These are phyloP conservation scores for Saccharomycopsis capsularis DNA, from an alignment of 805 yeast species.

Conservation along the genomic window DNA sequence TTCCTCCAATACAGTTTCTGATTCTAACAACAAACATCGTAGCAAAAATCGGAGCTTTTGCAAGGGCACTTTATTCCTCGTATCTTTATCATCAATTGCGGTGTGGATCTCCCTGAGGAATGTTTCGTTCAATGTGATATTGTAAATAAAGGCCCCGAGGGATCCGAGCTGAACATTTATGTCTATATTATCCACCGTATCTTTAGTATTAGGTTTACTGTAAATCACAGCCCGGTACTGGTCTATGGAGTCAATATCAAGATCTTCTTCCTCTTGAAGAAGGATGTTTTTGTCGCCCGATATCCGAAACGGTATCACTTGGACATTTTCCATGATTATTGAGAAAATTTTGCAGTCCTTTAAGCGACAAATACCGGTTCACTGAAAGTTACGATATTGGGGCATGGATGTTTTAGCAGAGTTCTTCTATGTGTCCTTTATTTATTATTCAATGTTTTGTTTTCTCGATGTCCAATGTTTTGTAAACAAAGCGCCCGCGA, in stretches of 20 bases:
- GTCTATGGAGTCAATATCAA: constrained; percentile 7
- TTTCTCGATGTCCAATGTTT: too few species aligned
- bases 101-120: neutral
- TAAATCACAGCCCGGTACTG: constrained; percentile 2
- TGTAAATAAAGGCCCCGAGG: constrained; percentile 2
- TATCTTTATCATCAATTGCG: neutral
- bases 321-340: constrained; percentile 13
- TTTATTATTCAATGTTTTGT: too few species aligned
- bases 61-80: neutral
- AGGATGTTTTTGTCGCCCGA: constrained; percentile 2
- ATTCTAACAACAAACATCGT: constrained; percentile 2
- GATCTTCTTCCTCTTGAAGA: constrained; percentile 1
- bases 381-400: too few species aligned
- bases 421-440: too few species aligned
- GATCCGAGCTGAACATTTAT: constrained; percentile 6
- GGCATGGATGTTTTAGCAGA: too few species aligned
- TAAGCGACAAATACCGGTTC: too few species aligned
- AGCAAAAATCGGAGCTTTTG: constrained; percentile 2
- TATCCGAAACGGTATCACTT: neutral
- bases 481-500: too few species aligned
- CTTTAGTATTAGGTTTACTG: neutral
- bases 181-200: neutral
- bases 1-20: neutral
- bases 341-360: too few species aligned
- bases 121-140: constrained; percentile 4